Conservation (phyloP, 768 basidiomycete genomes). For the Tricholomella constricta region DNA sequence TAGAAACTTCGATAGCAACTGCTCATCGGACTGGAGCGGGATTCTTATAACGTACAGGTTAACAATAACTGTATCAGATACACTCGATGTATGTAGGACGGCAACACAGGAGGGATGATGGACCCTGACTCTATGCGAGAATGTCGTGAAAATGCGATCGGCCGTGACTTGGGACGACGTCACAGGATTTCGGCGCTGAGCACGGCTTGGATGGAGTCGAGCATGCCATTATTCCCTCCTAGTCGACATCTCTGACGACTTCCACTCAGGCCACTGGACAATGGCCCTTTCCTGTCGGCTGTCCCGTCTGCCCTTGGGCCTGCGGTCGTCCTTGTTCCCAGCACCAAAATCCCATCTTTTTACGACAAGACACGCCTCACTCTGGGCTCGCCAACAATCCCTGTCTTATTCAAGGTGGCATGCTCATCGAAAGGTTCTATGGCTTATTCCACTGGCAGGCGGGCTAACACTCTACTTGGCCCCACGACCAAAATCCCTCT, state of each 20-base stretch:
- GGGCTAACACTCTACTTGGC: conserved; percentile 53
- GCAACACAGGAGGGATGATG: too few relatives aligned
- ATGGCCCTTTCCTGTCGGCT: conserved; percentile 17
- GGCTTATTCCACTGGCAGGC: conserved; percentile 59
- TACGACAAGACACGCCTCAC: conserved; percentile 14
- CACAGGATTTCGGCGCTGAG: background rate
- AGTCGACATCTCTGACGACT: background rate
- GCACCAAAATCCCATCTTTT: conserved; percentile 4
- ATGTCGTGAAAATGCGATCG: too few relatives aligned
- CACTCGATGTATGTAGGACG: too few relatives aligned
- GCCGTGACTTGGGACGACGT: too few relatives aligned
- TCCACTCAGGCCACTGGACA: too few relatives aligned
- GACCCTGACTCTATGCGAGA: too few relatives aligned
- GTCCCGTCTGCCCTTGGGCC: conserved; percentile 23
- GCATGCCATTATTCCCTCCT: conserved; percentile 19
- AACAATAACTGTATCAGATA: too few relatives aligned
- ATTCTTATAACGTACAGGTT: too few relatives aligned
- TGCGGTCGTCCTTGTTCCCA: conserved; percentile 25
- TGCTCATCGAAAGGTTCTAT: conserved; percentile 38
- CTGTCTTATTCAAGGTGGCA: conserved; percentile 27
- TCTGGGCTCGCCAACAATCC: conserved; percentile 27
- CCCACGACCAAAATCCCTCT: conserved; percentile 42
- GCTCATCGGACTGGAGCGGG: too few relatives aligned
- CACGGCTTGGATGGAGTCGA: too few relatives aligned
- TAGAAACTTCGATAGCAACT: too few relatives aligned